A percentile compares a stretch with the other conserved stretches of the same genome.
Conservation (phyloP, 305 asterid species). For the Solanum hybrid region DNA sequence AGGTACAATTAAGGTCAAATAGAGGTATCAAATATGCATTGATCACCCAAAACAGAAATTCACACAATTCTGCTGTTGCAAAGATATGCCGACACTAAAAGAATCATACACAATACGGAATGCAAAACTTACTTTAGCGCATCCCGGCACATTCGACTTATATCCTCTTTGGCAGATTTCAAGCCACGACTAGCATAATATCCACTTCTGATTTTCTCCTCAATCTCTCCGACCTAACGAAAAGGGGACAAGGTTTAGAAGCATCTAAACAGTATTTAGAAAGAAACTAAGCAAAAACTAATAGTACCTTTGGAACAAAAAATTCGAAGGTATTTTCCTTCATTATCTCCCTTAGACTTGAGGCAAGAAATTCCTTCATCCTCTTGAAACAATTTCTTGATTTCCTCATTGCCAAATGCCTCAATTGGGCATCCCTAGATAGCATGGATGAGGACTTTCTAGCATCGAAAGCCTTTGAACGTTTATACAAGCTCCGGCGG, state of each 20-base stretch:
- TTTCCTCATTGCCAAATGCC: constrained; percentile 87
- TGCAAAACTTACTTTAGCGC: constrained; percentile 73
- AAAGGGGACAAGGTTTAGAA: constrained; percentile 11
- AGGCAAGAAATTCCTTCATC: constrained; percentile 67
- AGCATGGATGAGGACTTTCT: constrained; percentile 80
- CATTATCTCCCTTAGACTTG: constrained; percentile 78
- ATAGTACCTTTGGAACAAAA: constrained; percentile 77
- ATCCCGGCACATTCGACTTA: constrained; percentile 84
- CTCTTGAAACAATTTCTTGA: constrained; percentile 74
- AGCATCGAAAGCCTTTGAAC: constrained; percentile 94
- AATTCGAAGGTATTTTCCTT: constrained; percentile 59
- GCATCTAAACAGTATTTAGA: neutral
- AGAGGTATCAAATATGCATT: neutral
- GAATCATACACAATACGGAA: neutral
- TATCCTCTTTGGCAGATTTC: constrained; percentile 79
- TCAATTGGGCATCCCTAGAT: constrained; percentile 91
- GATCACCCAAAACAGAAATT: neutral
- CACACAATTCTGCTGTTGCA: neutral
- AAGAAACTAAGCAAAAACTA: neutral
- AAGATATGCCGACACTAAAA: neutral
- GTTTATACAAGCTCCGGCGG: constrained; percentile 88
- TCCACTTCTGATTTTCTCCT: constrained; percentile 75
- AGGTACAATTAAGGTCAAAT: neutral
- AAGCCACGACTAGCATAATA: constrained; percentile 80
- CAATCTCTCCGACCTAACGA: constrained; percentile 74